Evolutionary conservation across 495 filamentous ascomycete species (phyloP), one percentile per base, ranked within the genome.

Genomic region (Physcia stellaris): DNA sequence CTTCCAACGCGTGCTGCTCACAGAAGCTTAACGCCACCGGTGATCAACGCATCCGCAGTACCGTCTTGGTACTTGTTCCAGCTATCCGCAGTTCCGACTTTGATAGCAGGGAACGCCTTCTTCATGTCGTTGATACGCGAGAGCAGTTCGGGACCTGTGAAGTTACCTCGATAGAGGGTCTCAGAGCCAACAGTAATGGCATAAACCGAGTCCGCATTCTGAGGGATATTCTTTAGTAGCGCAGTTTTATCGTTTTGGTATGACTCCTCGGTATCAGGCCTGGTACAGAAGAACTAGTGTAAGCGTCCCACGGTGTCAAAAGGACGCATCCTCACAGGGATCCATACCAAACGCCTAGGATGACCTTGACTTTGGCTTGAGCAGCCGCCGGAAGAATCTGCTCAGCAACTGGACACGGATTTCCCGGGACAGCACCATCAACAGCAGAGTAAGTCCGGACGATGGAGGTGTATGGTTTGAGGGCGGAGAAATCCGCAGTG

Each of bases 41-140:
- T 54, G 48, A 83, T 68, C 40, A 84, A 57, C 16, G 75, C 62
- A 51, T 86, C 74, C 6, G 74, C 82, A 29, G 78, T 81, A 26
- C 78, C 80, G 53, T 86, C 79, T 27, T 70, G 67, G 50, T 68
- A 79, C 58, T 80, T 83, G 64, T 86, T 86, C 83, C 83, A 88
- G 54, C 67, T 74, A 61, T 88, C 83, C 4, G 81, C 83, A 15
- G 79, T 85, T 38, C 83, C 83, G 26, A 87, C 69, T 51, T 72
- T 73, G 46, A 77, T 57, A 20, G 49, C 58, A 32, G 54, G 68
- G 47, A 68, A 73, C 31, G 61, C 54, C 11, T 57, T 53, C 57
- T 73, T 69, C 20, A 80, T 68, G 30, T 71, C 65, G 33, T 71
- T 55, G 55, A 87, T 83, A 49, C 76, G 74, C 24, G 52, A 55